Base-by-base conservation (phyloP, 2,329 filamentous ascomycete species). In the Pyricularia sp. region DNA sequence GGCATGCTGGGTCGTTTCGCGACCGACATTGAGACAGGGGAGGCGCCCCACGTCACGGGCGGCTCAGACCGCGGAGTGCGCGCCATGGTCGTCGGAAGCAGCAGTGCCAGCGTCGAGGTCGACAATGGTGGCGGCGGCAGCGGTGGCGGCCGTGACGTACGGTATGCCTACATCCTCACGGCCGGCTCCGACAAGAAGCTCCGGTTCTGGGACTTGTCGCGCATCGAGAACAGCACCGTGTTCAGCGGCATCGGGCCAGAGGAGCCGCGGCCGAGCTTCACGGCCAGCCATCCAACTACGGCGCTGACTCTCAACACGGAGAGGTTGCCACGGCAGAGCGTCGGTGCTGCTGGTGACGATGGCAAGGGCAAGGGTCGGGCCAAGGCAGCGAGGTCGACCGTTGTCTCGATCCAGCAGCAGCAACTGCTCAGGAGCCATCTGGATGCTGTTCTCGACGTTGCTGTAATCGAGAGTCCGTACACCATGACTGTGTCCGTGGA, bases 401-500 rank as follows among this genome's bases (percentile, higher is more conserved):
- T 97, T 31, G 95, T 97, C 71, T 94, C 91, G 71, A 82, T 91
- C 72, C 92, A 97, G 79, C 94, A 97, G 77, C 92, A 96, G 77
- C 88, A 93, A 78, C 78, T 99, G 73, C 80, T 98, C 69, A 91
- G 89, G 76, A 92, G 90, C 70, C 95, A 99, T 79, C 79, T 97
- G 74, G 95, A 99, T 79, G 89, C 89, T 3, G 89, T 99, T 70
- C 86, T 92, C 75, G 94, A 98, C 79, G 89, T 97, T 73, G 91
- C 91, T n/a, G 81, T 98, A 75, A 79, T 99, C 73, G 93, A 97
- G 81, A 84, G 87, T 72, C 95, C 95, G 28, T 97, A 97, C 78
- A 91, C 91, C 4, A 97, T 98, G 92, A 91, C 94, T 42, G 84
- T 98, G 66, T 96, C 92, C 72, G 94, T 91, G 68, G 95, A 99